These are phyloP conservation scores for Suillus brevipes DNA, from an alignment of 768 basidiomycete species.

Conservation along the genomic window DNA sequence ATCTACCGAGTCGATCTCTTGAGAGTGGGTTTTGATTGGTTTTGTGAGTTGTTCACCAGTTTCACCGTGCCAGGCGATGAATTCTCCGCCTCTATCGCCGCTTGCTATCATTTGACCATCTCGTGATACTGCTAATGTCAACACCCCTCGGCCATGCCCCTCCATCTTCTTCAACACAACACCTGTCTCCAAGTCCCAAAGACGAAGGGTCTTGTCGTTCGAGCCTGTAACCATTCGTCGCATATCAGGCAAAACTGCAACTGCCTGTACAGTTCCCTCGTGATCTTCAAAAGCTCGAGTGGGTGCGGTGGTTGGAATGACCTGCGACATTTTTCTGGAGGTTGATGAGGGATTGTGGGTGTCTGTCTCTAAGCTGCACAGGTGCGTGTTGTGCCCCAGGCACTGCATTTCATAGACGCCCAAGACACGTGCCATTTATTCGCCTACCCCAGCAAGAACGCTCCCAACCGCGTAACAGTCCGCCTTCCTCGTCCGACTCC, in stretches of 20 bases:
- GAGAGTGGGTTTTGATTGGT: background rate
- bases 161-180: background rate
- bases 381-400: background rate
- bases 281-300: background rate
- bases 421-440: too few species aligned
- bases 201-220: background rate
- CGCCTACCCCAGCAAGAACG: too few species aligned
- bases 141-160: background rate
- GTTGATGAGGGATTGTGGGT: background rate
- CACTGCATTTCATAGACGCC: too few species aligned
- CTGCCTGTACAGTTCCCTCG: background rate
- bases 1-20: rapidly evolving
- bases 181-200: background rate
- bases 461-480: too few species aligned
- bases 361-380: background rate
- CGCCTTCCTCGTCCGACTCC: too few species aligned
- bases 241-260: background rate
- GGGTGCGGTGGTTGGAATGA: background rate
- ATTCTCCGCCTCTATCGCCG: background rate
- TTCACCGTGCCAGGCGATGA: background rate
- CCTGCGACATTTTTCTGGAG: background rate
- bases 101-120: background rate
- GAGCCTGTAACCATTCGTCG: background rate
- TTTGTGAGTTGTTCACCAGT: background rate
- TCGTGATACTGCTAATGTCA: background rate